Base-by-base conservation (phyloP, 768 basidiomycete genomes). In the Pisolithus sp. region DNA sequence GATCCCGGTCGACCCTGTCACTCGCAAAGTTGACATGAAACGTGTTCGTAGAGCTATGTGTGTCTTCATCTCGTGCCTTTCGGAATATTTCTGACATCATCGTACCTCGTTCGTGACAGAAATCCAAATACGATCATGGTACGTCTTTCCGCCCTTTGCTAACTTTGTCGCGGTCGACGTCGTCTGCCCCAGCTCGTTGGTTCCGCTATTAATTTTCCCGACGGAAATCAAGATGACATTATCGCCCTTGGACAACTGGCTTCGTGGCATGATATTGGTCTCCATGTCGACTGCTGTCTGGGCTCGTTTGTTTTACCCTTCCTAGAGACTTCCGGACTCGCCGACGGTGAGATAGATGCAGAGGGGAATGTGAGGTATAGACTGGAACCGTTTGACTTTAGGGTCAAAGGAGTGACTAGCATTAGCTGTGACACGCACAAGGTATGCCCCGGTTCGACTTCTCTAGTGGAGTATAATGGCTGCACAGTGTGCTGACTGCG, bases 371-470 rank as follows among this genome's bases (percentile, higher is more conserved):
- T 40, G 26, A 56, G 50, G 39, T 85, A 76, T 58, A 78, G 77
- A 53, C 63, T 87, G 21, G 68, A 75, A 36, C 85, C 82, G 0
- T 98, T 97, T 63, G 95, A 98, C 69, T 99, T 99, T 68, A 73
- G 83, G 20, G 85, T 97, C 2, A 76, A 79, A 3, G 95, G 95
- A 4, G 95, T 99, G 21, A 97, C 94, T 3, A 86, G 85, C 59
- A 90, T 97, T 50, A 93, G 91, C 54, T 96, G 94, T 66, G 95
- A 99, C 73, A 92, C 91, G 7, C 93, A 96, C 73, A 95, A 95
- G 74, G 89, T 86, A 59, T 46, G 61, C 28, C 20, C 36, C 51
- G 40, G 13, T 53, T 17, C 21, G 34, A 10, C n/a, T 26, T 44
- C 18, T 6, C 12, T 3, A n/a, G 41, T 10, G 23, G 7, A 15